Evolutionary conservation across 2,329 filamentous ascomycete species (phyloP).

Genomic region (Aspergillus latus): DNA sequence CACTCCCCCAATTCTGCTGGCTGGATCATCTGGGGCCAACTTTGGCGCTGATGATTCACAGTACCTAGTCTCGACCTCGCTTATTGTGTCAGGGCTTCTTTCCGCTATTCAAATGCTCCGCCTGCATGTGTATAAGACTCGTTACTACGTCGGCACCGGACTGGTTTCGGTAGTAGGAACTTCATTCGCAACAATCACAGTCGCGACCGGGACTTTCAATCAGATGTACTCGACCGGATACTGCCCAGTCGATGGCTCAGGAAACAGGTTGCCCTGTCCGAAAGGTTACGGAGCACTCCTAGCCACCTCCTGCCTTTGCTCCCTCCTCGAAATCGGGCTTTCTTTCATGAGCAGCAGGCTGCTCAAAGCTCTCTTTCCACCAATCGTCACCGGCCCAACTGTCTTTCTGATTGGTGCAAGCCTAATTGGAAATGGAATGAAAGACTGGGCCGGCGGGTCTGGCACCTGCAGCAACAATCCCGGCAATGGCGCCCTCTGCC

Average conservation of each 20-base stretch:
- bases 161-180: slow-evolving; percentile 77
- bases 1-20: slow-evolving; percentile 64
- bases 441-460: slow-evolving; percentile 67
- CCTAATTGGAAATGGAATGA: slow-evolving; percentile 62
- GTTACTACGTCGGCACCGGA: slow-evolving; percentile 76
- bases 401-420: slow-evolving; percentile 67
- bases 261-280: slow-evolving; percentile 62
- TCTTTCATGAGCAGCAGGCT: slow-evolving; percentile 63
- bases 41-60: slow-evolving; percentile 59
- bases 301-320: slow-evolving; percentile 53
- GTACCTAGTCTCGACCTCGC: slow-evolving; percentile 74
- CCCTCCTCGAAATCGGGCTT: slow-evolving; percentile 61
- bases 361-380: slow-evolving; percentile 65
- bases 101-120: slow-evolving; percentile 75
- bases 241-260: slow-evolving; percentile 58
- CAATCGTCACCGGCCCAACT: slow-evolving; percentile 67
- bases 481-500: slow-evolving; percentile 51
- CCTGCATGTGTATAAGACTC: slow-evolving; percentile 70
- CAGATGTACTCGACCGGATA: slow-evolving; percentile 70
- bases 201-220: slow-evolving; percentile 70
- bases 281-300: slow-evolving; percentile 66
- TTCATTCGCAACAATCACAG: slow-evolving; percentile 73
- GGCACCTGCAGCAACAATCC: slow-evolving; percentile 45
- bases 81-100: slow-evolving; percentile 76
- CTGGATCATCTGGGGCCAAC: slow-evolving; percentile 57